Conservation (phyloP, 768 basidiomycete genomes). For the Naganishia vishniacii region DNA sequence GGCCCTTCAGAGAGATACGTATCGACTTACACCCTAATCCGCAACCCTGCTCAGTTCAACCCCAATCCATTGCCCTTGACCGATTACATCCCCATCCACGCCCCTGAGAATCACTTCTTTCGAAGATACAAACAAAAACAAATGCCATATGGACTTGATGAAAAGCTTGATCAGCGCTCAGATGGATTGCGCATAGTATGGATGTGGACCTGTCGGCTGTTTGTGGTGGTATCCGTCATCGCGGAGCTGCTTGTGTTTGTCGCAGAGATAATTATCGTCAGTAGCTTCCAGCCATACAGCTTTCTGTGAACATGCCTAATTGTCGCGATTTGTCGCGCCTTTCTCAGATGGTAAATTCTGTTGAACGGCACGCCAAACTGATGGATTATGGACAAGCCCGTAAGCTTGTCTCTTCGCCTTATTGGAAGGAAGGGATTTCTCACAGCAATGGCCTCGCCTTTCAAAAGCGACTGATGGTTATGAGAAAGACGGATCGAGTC, state of each 20-base stretch:
- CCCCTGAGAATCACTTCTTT: background rate
- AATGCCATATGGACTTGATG: too few species aligned
- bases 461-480: background rate
- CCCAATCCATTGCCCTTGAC: background rate
- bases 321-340: too few species aligned
- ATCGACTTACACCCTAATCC: too few species aligned
- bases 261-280: slow-evolving; percentile 2
- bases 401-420: background rate
- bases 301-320: too few species aligned
- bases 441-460: too few species aligned
- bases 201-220: slow-evolving; percentile 6
- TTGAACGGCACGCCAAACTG: background rate
- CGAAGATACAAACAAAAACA: background rate
- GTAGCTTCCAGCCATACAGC: background rate
- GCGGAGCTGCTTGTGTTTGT: slow-evolving; percentile 9
- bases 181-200: slow-evolving; percentile 7
- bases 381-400: background rate
- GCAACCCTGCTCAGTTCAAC: too few species aligned
- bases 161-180: background rate
- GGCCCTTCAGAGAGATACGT: background rate
- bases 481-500: slow-evolving; percentile 5
- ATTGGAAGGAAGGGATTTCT: too few species aligned
- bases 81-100: background rate
- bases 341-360: background rate
- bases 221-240: background rate